A percentile compares a stretch with the other conserved stretches of the same genome.
These are phyloP conservation scores for Annulohypoxylon stygium DNA, from an alignment of 495 filamentous ascomycete species.

Conservation along the genomic window DNA sequence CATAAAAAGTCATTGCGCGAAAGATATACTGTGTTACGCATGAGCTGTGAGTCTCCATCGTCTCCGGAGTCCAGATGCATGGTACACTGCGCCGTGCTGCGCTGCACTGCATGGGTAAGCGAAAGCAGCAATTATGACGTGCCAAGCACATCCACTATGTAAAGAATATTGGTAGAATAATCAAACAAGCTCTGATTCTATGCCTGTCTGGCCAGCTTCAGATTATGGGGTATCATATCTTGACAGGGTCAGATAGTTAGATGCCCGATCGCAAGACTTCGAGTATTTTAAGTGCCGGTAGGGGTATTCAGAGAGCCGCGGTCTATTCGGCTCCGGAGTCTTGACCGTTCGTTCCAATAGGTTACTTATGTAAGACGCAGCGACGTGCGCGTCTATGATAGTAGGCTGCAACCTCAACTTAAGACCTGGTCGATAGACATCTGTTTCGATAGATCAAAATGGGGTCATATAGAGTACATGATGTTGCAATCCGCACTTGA, in stretches of 20 bases:
- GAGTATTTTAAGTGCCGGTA: slow-evolving; percentile 1
- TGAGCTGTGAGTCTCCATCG: slow-evolving; percentile 18
- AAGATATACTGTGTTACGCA: slow-evolving; percentile 9
- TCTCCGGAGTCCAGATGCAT: slow-evolving; percentile 15
- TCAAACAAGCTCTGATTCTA: slow-evolving; percentile 29
- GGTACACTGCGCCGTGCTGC: slow-evolving; percentile 28
- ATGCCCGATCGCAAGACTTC: slow-evolving; percentile 7
- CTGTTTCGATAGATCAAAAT: slow-evolving; percentile 15
- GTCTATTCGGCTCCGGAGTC: not conserved
- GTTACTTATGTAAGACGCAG: slow-evolving; percentile 1
- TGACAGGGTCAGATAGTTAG: slow-evolving; percentile 7
- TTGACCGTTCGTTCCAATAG: not conserved
- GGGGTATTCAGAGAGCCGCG: not conserved
- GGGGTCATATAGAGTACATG: not conserved
- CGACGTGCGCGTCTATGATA: not conserved
- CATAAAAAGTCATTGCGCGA: not conserved
- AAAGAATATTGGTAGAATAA: slow-evolving; percentile 32
- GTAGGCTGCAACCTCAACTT: not conserved
- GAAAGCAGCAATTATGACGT: slow-evolving; percentile 31
- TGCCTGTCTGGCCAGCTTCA: slow-evolving; percentile 18
- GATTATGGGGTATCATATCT: slow-evolving; percentile 1
- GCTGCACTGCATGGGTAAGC: slow-evolving; percentile 20
- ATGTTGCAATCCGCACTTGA: not conserved
- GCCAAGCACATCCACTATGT: slow-evolving; percentile 37
- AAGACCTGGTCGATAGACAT: not conserved